Evolutionary conservation across 495 filamentous ascomycete species (phyloP).

Genomic region (Aspergillus cavernicola): DNA sequence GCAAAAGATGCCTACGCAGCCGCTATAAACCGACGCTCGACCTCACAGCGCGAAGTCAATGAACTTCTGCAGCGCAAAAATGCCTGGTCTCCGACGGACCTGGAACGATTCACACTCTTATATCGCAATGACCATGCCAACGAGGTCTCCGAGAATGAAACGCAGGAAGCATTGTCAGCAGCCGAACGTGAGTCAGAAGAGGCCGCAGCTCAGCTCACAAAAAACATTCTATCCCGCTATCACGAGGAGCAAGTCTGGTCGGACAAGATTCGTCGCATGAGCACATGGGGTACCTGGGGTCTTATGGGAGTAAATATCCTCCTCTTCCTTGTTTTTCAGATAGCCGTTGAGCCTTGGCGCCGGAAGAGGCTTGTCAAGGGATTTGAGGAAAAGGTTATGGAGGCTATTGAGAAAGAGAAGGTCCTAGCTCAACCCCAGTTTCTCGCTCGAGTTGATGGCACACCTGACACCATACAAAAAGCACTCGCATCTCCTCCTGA

Average conservation of each 20-base stretch:
- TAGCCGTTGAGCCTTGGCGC: conserved; percentile 93
- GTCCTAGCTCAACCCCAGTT: conserved; percentile 21
- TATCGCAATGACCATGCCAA: conserved; percentile 92
- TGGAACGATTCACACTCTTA: conserved; percentile 90
- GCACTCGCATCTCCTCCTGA: background rate
- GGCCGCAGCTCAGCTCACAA: conserved; percentile 65
- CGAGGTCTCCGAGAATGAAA: conserved; percentile 78
- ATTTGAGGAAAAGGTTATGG: conserved; percentile 73
- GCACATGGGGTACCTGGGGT: conserved; percentile 97
- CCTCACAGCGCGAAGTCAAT: conserved; percentile 94
- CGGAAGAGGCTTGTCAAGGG: conserved; percentile 72
- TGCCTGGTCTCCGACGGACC: conserved; percentile 78
- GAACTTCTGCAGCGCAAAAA: conserved; percentile 90
- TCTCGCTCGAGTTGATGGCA: conserved; percentile 8
- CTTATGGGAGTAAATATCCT: conserved; percentile 95
- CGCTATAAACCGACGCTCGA: conserved; percentile 72
- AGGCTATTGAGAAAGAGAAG: conserved; percentile 75
- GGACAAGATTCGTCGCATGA: conserved; percentile 93
- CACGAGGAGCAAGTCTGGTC: conserved; percentile 99
- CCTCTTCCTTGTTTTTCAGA: conserved; percentile 82
- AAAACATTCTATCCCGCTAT: conserved; percentile 81
- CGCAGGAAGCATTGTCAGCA: conserved; percentile 64
- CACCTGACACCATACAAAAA: background rate
- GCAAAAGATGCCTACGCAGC: conserved; percentile 73
- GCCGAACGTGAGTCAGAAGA: conserved; percentile 77